phyloP scores from a whole-genome alignment of 1,139 yeast species.

The Candida labiduridarum region DNA sequence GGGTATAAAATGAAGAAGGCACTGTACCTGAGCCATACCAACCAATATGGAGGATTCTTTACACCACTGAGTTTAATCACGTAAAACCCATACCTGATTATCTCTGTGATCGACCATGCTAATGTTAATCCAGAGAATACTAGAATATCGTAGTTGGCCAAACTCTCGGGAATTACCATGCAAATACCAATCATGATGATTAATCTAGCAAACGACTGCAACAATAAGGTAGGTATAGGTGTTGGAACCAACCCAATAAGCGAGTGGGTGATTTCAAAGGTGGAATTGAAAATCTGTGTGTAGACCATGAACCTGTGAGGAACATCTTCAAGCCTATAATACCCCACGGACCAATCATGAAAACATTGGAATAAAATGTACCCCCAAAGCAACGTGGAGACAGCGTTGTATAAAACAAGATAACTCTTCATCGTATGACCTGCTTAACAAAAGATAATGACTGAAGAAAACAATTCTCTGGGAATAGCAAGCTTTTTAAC shows the following conservation, averaged over 20 bases:
- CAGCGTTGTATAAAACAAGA: conserved; percentile 55
- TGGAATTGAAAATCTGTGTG: conserved; percentile 33
- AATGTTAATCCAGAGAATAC: conserved; percentile 29
- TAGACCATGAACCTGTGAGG: conserved; percentile 36
- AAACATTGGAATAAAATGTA: conserved; percentile 38
- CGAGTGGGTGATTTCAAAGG: conserved; percentile 30
- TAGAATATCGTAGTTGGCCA: conserved; percentile 30
- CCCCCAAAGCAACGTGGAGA: conserved; percentile 70
- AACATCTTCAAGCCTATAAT: not conserved
- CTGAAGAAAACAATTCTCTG: not conserved
- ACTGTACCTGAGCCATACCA: conserved; percentile 37
- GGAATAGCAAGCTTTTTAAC: not conserved
- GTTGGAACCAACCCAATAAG: conserved; percentile 32
- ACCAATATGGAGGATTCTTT: conserved; percentile 20
- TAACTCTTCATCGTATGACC: conserved; percentile 13
- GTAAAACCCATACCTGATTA: conserved; percentile 35
- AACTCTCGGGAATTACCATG: conserved; percentile 31
- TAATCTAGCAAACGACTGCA: conserved; percentile 38
- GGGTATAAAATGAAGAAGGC: conserved; percentile 39
- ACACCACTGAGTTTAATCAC: conserved; percentile 7
- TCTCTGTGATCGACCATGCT: conserved; percentile 41
- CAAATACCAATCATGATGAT: conserved; percentile 36
- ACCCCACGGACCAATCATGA: conserved; percentile 16
- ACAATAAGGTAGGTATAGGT: conserved; percentile 29
- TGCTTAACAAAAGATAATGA: not conserved